Conservation (phyloP, 305 asterid species). For the Fraxinus dipetala region DNA sequence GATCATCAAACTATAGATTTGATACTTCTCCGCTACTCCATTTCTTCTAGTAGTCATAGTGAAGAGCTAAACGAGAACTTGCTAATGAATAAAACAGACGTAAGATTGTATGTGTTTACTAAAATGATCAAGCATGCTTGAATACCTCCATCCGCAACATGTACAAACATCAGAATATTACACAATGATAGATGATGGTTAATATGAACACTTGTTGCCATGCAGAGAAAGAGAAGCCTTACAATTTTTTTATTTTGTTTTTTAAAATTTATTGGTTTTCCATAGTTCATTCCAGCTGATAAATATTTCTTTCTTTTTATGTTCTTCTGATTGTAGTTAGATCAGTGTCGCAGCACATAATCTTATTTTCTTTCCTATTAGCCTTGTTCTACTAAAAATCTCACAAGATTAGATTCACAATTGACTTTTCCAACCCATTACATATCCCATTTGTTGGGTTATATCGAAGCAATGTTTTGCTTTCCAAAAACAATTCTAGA, state of each 20-base stretch:
- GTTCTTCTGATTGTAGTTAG: neutral
- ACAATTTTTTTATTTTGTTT: neutral
- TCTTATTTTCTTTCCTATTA: neutral
- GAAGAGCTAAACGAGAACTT: neutral
- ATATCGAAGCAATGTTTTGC: neutral
- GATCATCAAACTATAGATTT: neutral
- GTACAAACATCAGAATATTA: neutral
- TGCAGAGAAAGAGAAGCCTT: neutral
- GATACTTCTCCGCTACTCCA: neutral
- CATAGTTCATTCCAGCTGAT: neutral
- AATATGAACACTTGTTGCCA: neutral
- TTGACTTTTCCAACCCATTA: neutral
- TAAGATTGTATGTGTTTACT: neutral
- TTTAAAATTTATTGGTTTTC: neutral
- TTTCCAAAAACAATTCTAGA: neutral
- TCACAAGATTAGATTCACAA: neutral
- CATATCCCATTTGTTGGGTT: neutral
- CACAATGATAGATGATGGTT: neutral
- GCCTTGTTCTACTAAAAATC: neutral
- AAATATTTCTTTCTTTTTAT: neutral
- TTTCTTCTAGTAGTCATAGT: neutral
- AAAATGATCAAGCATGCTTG: neutral
- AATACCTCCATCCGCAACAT: neutral
- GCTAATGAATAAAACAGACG: neutral
- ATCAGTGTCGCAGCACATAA: neutral